Evolutionary conservation across 495 filamentous ascomycete genomes (phyloP), one percentile per base, ranked within the genome.

Genomic region (Clohesyomyces aquaticus): DNA sequence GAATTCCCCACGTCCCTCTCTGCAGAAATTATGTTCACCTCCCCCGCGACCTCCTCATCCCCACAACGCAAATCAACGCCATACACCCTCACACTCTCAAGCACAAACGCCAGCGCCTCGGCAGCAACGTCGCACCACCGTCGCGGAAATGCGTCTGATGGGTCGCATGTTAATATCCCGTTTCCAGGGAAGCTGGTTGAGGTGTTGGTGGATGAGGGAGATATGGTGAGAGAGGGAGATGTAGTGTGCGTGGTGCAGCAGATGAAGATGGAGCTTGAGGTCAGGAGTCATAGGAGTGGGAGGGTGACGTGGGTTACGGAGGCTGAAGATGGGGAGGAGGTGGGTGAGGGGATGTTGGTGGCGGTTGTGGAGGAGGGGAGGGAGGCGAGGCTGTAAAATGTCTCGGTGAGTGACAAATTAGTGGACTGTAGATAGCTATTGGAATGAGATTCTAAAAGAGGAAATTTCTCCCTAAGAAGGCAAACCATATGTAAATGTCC

Each of bases 181-280:
- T 77, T 87, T 9, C 78, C 83, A 0, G 85, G 85, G 0, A 84
- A 82, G 60, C 62, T 87, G 12, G 79, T 85, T 9, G 85, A 87
- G 74, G 71, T 87, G 0, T 61, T 81, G 8, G 82, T 87, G 1
- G 72, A 78, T 4, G 76, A 80, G 16, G 84, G 84, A 0, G 82
- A 87, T 58, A 55, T 71, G 26, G 72, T 87, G 0, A 76, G 71
- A 9, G 73, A 80, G 49, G 78, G 81, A 25, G 81, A 86, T 63
- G 80, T 83, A 0, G 72, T 87, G n/a, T 83, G 81, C 28, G 82
- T 87, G 23, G 77, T 87, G 23, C 80, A 83, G 69, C 85, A 87
- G 73, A 87, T 87, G 83, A 87, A 87, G 74, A 87, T 87, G 84
- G 83, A 87, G 70, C 70, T 87, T 14, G 85, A 87, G 70, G 77